Base-by-base conservation (phyloP, 176 grass and related monocot species). In the Eremochloa ophiuroides region DNA sequence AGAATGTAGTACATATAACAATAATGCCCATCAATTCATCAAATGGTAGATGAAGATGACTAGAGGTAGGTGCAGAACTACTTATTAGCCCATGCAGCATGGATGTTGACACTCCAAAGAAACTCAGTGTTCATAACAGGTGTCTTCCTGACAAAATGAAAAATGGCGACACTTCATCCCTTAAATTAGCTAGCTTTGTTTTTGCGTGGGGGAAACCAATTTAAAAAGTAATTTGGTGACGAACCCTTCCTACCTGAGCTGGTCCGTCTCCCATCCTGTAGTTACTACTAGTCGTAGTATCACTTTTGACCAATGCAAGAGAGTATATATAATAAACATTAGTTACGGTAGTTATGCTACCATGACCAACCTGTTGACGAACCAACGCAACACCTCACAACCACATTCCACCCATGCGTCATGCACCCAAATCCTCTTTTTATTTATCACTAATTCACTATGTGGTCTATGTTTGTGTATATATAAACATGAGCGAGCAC, bases 341-440 rank as follows among this genome's bases (percentile, higher is more conserved):
- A 66, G 86, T 62, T 88, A 79, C 9, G 86, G 86, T 89, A 13
- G 90, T 48, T 85, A 80, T 74, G 66, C 83, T 71, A 82, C 79
- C 83, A 16, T 59, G 20, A 76, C 90, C 64, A 83, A 89, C 74
- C 10, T 62, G 39, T 44, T 40, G 76, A 88, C 76, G 75, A 72
- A 83, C 77, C 79, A 77, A 38, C 58, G 40, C 37, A 26, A 37
- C 65, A 74, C 40, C 18, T 51, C 56, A 67, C 69, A 72, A 4
- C 46, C 22, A 29, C 31, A 80, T 46, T 69, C 30, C 39, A 16
- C 1, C 25, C 66, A 26, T 16, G 42, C 27, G 13, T 17, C 55
- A 41, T 5, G 48, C 48, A 58, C 41, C 48, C 35, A 9, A 3
- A 11, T 41, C 20, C 33, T 28, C 2, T 47, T 10, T 9, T 26